These are phyloP conservation scores for Gentiana dahurica DNA, from an alignment of 257 asterid genomes.

Conservation along the genomic window DNA sequence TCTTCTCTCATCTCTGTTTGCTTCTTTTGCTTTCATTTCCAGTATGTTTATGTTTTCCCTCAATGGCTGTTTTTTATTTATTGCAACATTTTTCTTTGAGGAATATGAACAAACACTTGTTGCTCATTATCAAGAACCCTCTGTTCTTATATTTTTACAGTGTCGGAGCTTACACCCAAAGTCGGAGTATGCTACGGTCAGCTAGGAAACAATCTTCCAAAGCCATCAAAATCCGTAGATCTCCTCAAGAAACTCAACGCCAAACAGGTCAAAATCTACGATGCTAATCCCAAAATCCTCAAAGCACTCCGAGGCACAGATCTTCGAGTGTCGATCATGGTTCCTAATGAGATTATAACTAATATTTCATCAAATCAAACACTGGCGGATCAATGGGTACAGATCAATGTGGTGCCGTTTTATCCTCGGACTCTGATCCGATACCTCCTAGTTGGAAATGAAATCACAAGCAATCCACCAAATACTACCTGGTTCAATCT, in stretches of 20 bases:
- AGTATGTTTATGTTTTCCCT: too few relatives aligned
- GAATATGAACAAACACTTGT: too few relatives aligned
- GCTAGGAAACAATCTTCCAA: conserved; percentile 76
- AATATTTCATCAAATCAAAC: conserved; percentile 64
- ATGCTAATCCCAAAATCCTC: conserved; percentile 47
- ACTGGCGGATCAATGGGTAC: conserved; percentile 69
- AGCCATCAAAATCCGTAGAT: conserved; percentile 38
- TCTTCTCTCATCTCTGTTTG: too few relatives aligned
- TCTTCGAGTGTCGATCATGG: conserved; percentile 73
- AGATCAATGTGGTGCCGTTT: conserved; percentile 47
- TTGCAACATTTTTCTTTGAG: too few relatives aligned
- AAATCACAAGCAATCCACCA: conserved; percentile 60
- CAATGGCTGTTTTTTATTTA: too few relatives aligned
- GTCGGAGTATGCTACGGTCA: conserved; percentile 88
- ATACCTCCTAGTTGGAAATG: conserved; percentile 87
- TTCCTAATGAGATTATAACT: conserved; percentile 54
- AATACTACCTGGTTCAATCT: conserved; percentile 75
- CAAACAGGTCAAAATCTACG: conserved; percentile 72
- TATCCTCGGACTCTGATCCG: conserved; percentile 75
- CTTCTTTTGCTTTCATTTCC: too few relatives aligned
- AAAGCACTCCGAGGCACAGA: conserved; percentile 46
- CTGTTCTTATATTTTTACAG: conserved; percentile 17
- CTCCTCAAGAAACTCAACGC: conserved; percentile 54
- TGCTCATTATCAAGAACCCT: too few relatives aligned
- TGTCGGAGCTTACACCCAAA: conserved; percentile 34